phyloP scores from a whole-genome alignment of 345 rosid species.

The Brassica nigra region DNA sequence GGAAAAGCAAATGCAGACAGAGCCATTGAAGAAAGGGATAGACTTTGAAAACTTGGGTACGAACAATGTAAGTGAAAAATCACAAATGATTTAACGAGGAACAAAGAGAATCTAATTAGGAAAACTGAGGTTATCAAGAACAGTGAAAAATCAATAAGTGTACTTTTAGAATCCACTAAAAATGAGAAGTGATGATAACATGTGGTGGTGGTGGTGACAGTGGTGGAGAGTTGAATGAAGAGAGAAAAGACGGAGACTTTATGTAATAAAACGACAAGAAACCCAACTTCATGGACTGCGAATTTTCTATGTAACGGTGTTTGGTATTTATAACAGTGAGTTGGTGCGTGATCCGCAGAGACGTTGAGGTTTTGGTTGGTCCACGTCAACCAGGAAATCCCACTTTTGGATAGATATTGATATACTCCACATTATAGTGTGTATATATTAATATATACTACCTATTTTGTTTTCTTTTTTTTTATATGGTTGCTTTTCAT shows the following conservation, averaged over 20 bases:
- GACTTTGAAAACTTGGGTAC: neutral
- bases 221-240: constrained; percentile 27
- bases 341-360: constrained; percentile 37
- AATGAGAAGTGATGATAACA: constrained; percentile 17
- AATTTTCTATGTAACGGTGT: constrained; percentile 26
- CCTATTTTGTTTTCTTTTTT: neutral
- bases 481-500: neutral
- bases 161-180: constrained; percentile 35
- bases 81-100: constrained; percentile 8
- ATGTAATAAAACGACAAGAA: constrained; percentile 33
- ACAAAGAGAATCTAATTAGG: constrained; percentile 11
- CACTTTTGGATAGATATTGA: constrained; percentile 34
- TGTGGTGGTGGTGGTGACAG: constrained; percentile 18
- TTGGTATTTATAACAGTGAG: constrained; percentile 8
- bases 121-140: constrained; percentile 29
- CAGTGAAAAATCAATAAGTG: constrained; percentile 29
- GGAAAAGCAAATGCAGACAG: constrained; percentile 70
- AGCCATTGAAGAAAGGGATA: constrained; percentile 51
- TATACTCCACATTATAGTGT: neutral
- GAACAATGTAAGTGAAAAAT: neutral
- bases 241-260: constrained; percentile 18
- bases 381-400: constrained; percentile 44
- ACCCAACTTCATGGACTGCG: constrained; percentile 18
- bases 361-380: constrained; percentile 42
- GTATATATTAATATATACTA: neutral